A percentile compares a stretch with the other conserved stretches of the same genome.
These are phyloP conservation scores for Ophiostoma novo-ulmi DNA, from an alignment of 2,329 filamentous ascomycete species.

Conservation along the genomic window DNA sequence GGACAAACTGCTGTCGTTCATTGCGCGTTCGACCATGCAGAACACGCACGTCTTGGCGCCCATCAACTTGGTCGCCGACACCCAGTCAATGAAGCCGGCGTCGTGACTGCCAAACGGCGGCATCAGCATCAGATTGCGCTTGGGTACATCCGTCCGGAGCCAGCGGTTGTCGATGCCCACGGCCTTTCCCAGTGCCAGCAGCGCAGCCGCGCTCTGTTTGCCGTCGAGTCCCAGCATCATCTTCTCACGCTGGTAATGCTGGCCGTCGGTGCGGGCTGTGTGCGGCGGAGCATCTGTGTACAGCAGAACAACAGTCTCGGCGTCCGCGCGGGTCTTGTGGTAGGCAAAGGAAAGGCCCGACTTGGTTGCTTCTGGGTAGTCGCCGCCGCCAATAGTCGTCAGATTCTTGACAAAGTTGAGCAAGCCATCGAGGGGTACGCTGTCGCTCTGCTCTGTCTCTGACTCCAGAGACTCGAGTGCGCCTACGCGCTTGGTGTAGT, in stretches of 20 bases:
- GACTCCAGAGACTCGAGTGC: not conserved
- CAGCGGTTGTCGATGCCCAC: not conserved
- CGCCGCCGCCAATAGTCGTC: constrained; percentile 35
- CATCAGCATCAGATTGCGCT: not conserved
- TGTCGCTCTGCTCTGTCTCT: not conserved
- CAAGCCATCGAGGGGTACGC: constrained; percentile 35
- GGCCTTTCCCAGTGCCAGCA: not conserved
- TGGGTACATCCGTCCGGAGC: not conserved
- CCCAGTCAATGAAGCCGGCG: constrained; percentile 43
- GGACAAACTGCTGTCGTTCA: constrained; percentile 30
- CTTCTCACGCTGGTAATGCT: not conserved
- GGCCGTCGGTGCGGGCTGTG: not conserved
- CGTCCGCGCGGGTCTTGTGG: constrained; percentile 43
- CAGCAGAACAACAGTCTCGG: constrained; percentile 47
- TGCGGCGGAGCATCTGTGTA: constrained; percentile 38
- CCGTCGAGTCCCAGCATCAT: not conserved
- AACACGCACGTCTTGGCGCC: not conserved
- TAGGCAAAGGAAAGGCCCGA: constrained; percentile 45
- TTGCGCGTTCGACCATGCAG: not conserved
- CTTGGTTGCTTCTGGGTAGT: constrained; percentile 47
- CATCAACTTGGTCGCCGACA: constrained; percentile 20
- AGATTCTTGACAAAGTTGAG: constrained; percentile 37
- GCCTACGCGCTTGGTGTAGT: constrained; percentile 26
- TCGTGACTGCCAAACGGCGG: constrained; percentile 34
- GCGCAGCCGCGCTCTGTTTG: not conserved